Evolutionary conservation across 1,284 basidiomycete genomes (phyloP).

Genomic region (Ceratobasidium papillatum): DNA sequence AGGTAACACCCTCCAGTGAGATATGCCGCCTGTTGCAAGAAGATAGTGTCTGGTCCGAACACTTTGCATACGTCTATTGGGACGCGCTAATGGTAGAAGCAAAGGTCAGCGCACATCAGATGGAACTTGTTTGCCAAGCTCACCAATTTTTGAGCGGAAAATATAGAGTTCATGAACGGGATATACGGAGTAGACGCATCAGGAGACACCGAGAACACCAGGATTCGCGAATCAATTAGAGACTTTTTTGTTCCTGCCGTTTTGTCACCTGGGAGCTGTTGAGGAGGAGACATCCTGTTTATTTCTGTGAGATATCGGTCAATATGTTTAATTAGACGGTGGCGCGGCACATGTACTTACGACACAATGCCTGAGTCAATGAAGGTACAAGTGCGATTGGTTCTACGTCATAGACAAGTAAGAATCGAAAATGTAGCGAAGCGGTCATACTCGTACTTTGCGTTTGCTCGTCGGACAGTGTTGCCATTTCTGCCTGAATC

Average conservation of each 20-base stretch:
- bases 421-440: conserved; percentile 20
- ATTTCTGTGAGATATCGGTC: conserved; percentile 66
- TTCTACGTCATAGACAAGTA: conserved; percentile 52
- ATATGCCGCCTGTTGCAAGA: conserved; percentile 96
- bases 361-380: conserved; percentile 88
- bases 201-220: conserved; percentile 92
- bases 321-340: not conserved
- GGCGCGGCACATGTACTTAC: conserved; percentile 68
- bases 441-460: conserved; percentile 57
- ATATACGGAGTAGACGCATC: conserved; percentile 90
- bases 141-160: conserved; percentile 96
- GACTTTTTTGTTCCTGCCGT: conserved; percentile 55
- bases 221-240: conserved; percentile 80
- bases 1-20: conserved; percentile 95
- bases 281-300: conserved; percentile 70
- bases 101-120: not conserved
- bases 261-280: conserved; percentile 51
- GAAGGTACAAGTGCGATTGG: conserved; percentile 84
- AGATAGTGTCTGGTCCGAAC: conserved; percentile 89
- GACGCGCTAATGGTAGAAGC: conserved; percentile 70
- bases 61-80: conserved; percentile 96
- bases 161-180: conserved; percentile 99
- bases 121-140: no score
- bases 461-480: conserved; percentile 58
- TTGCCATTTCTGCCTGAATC: conserved; percentile 68